phyloP scores from a whole-genome alignment of 768 basidiomycete species.

The Clavulina sp. region DNA sequence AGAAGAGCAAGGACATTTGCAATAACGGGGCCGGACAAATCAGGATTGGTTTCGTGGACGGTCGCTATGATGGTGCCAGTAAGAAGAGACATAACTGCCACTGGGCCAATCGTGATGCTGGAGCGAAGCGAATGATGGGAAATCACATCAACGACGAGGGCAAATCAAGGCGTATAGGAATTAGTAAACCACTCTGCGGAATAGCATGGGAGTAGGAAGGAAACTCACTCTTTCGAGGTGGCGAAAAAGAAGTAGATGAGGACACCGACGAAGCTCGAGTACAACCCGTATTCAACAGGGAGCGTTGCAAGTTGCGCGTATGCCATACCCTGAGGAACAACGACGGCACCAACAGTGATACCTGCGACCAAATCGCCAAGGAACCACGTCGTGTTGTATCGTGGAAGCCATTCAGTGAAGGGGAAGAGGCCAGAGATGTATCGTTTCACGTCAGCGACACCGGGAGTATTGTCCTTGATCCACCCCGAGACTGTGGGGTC shows the following conservation, averaged over 20 bases:
- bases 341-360: slow-evolving; percentile 84
- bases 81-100: slow-evolving; percentile 59
- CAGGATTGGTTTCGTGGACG: slow-evolving; percentile 26
- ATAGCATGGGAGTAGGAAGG: not conserved
- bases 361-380: slow-evolving; percentile 79
- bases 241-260: slow-evolving; percentile 53
- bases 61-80: slow-evolving; percentile 54
- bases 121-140: not conserved
- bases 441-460: no score
- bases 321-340: slow-evolving; percentile 64
- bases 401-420: slow-evolving; percentile 64
- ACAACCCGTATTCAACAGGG: slow-evolving; percentile 75
- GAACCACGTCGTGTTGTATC: slow-evolving; percentile 64
- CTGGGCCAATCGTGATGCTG: slow-evolving; percentile 88
- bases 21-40: slow-evolving; percentile 49
- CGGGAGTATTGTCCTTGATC: not conserved
- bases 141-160: no score
- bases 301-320: slow-evolving; percentile 49
- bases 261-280: slow-evolving; percentile 83
- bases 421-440: slow-evolving; percentile 1
- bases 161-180: no score
- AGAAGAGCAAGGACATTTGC: slow-evolving; percentile 74
- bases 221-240: slow-evolving; percentile 63
- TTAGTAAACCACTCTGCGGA: no score
- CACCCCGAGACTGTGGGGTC: not conserved